Evolutionary conservation across 345 rosid genomes (phyloP).

Genomic region (Noccaea bulbosa): DNA sequence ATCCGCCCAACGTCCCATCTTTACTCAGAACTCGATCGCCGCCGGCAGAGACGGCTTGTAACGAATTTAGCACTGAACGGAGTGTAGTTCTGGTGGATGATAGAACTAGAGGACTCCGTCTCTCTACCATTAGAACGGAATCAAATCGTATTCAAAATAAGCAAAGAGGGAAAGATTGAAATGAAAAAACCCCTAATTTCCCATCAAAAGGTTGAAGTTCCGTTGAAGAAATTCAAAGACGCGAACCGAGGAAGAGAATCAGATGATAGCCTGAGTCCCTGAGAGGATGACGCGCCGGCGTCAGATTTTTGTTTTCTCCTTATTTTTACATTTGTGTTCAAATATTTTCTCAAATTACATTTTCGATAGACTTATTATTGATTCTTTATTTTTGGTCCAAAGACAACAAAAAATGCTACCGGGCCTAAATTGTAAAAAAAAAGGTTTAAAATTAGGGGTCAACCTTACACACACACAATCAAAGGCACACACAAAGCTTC

Average conservation of each 20-base stretch:
- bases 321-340: neutral
- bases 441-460: neutral
- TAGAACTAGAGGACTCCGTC: constrained; percentile 81
- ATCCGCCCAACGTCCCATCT: constrained; percentile 22
- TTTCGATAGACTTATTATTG: neutral
- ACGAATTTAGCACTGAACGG: constrained; percentile 59
- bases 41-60: constrained; percentile 38
- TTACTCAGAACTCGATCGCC: constrained; percentile 13
- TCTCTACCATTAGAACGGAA: constrained; percentile 55
- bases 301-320: neutral
- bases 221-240: constrained; percentile 5
- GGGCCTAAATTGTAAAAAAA: too few relatives aligned
- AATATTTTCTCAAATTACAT: constrained; percentile 10
- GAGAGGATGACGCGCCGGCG: constrained; percentile 2
- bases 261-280: neutral
- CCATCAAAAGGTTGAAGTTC: neutral
- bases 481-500: constrained; percentile 17
- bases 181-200: constrained; percentile 11
- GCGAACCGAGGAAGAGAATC: constrained; percentile 43
- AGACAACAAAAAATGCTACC: too few relatives aligned
- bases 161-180: neutral
- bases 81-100: constrained; percentile 73
- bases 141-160: constrained; percentile 15
- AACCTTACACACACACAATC: neutral
- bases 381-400: too few relatives aligned